Conservation (phyloP, 1,284 basidiomycete genomes). For the Stereum hirsutum region DNA sequence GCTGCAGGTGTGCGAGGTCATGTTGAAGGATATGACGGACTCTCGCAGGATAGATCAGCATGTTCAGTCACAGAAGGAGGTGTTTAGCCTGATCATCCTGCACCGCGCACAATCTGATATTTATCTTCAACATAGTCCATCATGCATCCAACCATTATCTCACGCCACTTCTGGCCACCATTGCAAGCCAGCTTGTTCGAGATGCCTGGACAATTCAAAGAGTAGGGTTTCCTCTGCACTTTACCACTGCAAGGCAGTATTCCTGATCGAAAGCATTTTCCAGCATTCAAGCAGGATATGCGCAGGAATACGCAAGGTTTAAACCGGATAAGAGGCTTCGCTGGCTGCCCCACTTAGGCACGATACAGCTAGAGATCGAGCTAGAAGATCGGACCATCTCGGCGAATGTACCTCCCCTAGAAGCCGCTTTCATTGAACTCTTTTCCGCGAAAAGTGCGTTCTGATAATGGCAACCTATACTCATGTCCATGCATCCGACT, state of each 20-base stretch:
- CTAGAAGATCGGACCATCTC: constrained; percentile 71
- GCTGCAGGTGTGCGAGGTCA: constrained; percentile 90
- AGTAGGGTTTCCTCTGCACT: constrained; percentile 34
- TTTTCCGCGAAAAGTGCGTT: constrained; percentile 62
- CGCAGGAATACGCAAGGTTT: constrained; percentile 66
- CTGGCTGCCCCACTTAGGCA: constrained; percentile 84
- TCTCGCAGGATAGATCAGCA: constrained; percentile 82
- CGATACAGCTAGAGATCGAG: constrained; percentile 69
- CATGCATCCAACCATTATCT: constrained; percentile 84
- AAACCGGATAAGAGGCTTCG: constrained; percentile 87
- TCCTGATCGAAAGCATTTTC: constrained; percentile 2
- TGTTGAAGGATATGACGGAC: constrained; percentile 93
- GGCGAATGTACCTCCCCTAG: constrained; percentile 76
- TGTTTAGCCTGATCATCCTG: too few relatives aligned
- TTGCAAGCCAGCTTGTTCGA: constrained; percentile 64
- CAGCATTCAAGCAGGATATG: constrained; percentile 71
- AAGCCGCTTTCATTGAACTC: constrained; percentile 83
- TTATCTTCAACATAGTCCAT: constrained; percentile 44
- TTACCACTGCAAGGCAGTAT: not conserved
- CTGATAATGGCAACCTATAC: too few relatives aligned
- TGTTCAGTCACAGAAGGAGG: constrained; percentile 66
- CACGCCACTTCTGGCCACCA: constrained; percentile 88
- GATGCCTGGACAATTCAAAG: constrained; percentile 77
- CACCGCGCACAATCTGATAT: too few relatives aligned
- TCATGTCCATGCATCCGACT: too few relatives aligned